Conservation (phyloP, 2,329 filamentous ascomycete genomes). For the Rhinocladiella similis region DNA sequence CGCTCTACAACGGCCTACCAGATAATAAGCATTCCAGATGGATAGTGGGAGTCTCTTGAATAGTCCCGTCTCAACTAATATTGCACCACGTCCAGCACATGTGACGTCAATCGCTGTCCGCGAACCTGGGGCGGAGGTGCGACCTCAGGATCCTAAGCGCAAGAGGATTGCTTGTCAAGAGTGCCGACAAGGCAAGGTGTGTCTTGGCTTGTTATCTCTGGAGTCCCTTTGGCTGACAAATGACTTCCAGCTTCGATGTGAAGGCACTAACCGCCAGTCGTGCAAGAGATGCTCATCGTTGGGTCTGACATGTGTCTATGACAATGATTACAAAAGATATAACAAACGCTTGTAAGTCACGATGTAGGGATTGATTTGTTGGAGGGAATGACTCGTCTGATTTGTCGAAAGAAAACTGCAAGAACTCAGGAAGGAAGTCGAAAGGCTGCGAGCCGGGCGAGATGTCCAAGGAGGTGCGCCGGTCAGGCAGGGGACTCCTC, state of each 20-base stretch:
- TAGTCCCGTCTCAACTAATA: too few species aligned
- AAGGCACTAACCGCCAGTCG: neutral
- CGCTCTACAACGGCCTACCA: too few species aligned
- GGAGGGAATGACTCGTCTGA: neutral
- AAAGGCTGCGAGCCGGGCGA: neutral
- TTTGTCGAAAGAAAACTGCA: neutral
- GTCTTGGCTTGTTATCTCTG: neutral
- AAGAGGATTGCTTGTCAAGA: conserved; percentile 6
- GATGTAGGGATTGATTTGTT: neutral
- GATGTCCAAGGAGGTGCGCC: neutral
- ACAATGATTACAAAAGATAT: conserved; percentile 3
- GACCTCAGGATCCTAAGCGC: neutral
- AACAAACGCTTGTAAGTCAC: neutral
- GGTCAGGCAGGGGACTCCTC: too few species aligned
- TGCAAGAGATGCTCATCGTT: neutral
- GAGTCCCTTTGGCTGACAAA: neutral
- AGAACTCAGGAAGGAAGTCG: conserved; percentile 3
- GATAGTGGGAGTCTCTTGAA: too few species aligned
- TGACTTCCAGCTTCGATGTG: conserved; percentile 3
- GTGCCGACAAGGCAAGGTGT: conserved; percentile 5
- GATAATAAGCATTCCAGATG: too few species aligned
- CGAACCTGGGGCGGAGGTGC: too few species aligned
- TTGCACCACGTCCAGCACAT: too few species aligned
- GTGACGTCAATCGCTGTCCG: too few species aligned
- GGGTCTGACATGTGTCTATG: conserved; percentile 25